Base-by-base conservation (phyloP, 1,284 basidiomycete genomes). In the Prillingera fragicola region DNA sequence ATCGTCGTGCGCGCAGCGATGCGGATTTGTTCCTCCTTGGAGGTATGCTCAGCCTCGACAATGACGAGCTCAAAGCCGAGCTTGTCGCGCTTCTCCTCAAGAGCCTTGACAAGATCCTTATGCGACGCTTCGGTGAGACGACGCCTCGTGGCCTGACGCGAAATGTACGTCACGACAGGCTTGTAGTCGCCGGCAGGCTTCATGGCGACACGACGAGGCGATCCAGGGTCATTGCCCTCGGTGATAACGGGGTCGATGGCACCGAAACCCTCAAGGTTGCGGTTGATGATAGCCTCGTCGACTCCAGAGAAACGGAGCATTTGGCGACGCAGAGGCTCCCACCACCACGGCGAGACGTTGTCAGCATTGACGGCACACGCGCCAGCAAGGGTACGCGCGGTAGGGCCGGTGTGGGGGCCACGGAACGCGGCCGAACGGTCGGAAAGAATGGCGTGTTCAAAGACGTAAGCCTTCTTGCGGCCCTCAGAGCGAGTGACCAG, bases 361-460 rank as follows among this genome's bases (percentile, higher is more conserved):
- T n/a, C n/a, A n/a, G n/a, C n/a, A 1, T 84, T 68, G n/a, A 72
- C 55, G 14, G 56, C 42, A 10, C 57, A 33, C 2, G 70, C 69
- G n/a, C 55, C 49, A 0, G 69, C 70, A 10, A 67, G 84, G 0
- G 79, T 85, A 22, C 85, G 75, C 50, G 85, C 81, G 2, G 79
- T 84, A 45, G 73, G 69, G 8, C 81, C 82, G 38, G 83, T 85
- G 9, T 77, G 63, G 4, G 65, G 53, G 0, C 83, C 84, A 9
- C 83, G 76, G 67, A 83, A 82, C 1, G 85, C 76, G 0, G 85
- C 86, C 21, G 80, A 82, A 22, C 86, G 76, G 67, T 88, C 85
- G 4, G 79, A 74, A 33, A 87, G 73, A 4, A 89, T 73, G 1
- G 65, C 66, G 15, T 56, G 54, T n/a, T 66, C 63, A 35, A 72